A percentile compares a stretch with the other conserved stretches of the same genome.
Conservation (phyloP, 805 yeast genomes). For the Blastobotrys peoriensis region DNA sequence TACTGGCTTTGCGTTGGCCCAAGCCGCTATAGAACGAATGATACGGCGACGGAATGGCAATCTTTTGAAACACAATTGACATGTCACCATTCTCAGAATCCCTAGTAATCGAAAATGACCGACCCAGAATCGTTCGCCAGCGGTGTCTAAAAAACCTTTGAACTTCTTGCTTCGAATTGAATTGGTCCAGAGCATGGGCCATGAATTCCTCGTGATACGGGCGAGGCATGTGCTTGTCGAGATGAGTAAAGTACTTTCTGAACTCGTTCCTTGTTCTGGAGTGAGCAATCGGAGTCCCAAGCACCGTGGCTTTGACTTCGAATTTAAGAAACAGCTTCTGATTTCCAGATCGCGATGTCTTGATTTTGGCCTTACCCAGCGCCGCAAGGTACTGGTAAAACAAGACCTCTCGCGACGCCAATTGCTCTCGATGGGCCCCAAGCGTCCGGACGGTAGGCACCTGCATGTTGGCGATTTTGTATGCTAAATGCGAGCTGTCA, state of each 20-base stretch:
- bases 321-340: slow-evolving; percentile 17
- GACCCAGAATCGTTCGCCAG: slow-evolving; percentile 6
- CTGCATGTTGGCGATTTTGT: slow-evolving; percentile 16
- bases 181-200: slow-evolving; percentile 2
- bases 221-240: slow-evolving; percentile 9
- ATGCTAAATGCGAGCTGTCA: slow-evolving; percentile 7
- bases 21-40: too few relatives aligned
- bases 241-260: slow-evolving; percentile 8
- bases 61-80: slow-evolving; percentile 1
- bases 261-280: slow-evolving; percentile 12
- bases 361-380: slow-evolving; percentile 6
- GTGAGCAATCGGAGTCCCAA: slow-evolving; percentile 16
- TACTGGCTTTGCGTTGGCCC: background rate
- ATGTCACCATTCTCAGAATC: slow-evolving; percentile 7
- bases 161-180: background rate
- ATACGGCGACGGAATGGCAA: too few relatives aligned
- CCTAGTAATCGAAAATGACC: slow-evolving; percentile 9
- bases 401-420: background rate
- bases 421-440: slow-evolving; percentile 11
- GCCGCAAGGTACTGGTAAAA: slow-evolving; percentile 15
- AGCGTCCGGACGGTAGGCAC: slow-evolving; percentile 14
- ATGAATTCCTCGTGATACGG: slow-evolving; percentile 17
- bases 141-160: slow-evolving; percentile 10
- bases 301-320: slow-evolving; percentile 12
- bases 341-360: slow-evolving; percentile 11